These are phyloP conservation scores for Claviceps sp. DNA, from an alignment of 2,329 filamentous ascomycete genomes.

Conservation along the genomic window DNA sequence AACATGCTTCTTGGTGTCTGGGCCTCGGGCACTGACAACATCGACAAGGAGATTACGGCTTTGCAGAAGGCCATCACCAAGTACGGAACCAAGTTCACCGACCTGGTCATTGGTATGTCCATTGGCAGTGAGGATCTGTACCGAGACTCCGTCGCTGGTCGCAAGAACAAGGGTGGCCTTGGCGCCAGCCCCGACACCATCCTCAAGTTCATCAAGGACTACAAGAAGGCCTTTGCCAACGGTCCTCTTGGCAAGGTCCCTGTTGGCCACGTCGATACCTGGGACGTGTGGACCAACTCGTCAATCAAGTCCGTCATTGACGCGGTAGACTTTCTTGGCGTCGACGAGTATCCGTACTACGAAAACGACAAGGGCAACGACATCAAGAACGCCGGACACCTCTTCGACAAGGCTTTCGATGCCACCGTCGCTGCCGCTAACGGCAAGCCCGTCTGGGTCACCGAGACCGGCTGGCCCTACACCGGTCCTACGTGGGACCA, in stretches of 20 bases:
- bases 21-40: constrained; percentile 41
- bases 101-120: constrained; percentile 50
- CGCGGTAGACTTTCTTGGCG: constrained; percentile 50
- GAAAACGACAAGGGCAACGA: constrained; percentile 40
- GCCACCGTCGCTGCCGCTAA: constrained; percentile 30
- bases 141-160: constrained; percentile 46
- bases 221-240: constrained; percentile 41
- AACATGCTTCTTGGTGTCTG: constrained; percentile 53
- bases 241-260: constrained; percentile 32
- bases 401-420: constrained; percentile 40
- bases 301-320: constrained; percentile 47
- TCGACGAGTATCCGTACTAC: constrained; percentile 56
- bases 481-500: constrained; percentile 38
- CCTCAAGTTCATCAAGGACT: constrained; percentile 52
- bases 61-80: constrained; percentile 41
- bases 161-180: constrained; percentile 46
- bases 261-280: constrained; percentile 56
- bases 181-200: constrained; percentile 47
- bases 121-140: constrained; percentile 58
- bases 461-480: constrained; percentile 54
- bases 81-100: constrained; percentile 36
- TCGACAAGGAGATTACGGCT: constrained; percentile 46
- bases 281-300: constrained; percentile 47
- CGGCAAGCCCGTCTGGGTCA: constrained; percentile 45
- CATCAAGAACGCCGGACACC: constrained; percentile 39